These are phyloP conservation scores for Hamamelis virginiana DNA, from an alignment of 164 flowering plant genomes.

Conservation along the genomic window DNA sequence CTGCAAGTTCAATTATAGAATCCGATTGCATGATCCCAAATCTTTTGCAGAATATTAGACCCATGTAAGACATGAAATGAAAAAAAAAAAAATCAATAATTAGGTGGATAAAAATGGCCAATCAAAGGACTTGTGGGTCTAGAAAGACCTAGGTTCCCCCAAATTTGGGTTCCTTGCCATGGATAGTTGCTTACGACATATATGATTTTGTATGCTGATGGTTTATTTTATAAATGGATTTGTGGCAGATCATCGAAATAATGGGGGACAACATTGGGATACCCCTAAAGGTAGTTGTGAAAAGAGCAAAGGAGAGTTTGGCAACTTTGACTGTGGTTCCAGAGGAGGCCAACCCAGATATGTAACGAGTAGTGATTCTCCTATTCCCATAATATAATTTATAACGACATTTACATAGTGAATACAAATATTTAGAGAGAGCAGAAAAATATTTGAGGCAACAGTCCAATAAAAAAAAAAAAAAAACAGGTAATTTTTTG, in stretches of 20 bases:
- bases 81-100: no score
- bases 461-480: no score
- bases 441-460: no score
- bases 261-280: conserved; percentile 72
- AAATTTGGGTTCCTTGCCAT: no score
- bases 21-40: not conserved
- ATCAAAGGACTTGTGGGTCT: no score
- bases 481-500: no score
- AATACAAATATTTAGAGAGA: no score
- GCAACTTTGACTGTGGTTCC: conserved; percentile 63
- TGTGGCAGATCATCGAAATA: conserved; percentile 55
- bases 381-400: no score
- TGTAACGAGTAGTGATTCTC: conserved; percentile 20
- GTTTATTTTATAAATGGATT: not conserved
- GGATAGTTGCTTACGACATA: not conserved
- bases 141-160: no score
- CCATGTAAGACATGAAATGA: no score
- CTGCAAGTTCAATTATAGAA: not conserved
- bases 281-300: conserved; percentile 60
- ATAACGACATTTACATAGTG: no score
- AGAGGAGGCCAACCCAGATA: conserved; percentile 69
- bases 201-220: not conserved
- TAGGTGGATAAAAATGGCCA: no score
- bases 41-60: not conserved
- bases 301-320: conserved; percentile 45